phyloP scores from a whole-genome alignment of 83 land plant species.

The Picea abies region DNA sequence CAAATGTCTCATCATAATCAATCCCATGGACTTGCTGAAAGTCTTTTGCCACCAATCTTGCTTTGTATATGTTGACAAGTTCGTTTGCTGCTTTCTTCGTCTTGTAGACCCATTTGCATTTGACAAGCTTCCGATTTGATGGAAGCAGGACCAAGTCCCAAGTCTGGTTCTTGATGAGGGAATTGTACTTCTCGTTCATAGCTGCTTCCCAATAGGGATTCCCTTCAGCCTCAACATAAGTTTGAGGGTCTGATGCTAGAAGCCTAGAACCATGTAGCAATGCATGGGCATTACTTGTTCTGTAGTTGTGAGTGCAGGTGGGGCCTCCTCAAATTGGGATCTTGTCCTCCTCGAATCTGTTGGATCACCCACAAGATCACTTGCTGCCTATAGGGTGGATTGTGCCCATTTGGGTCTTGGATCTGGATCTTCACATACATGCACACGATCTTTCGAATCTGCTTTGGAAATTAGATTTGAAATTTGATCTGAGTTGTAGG shows the following conservation, averaged over 20 bases:
- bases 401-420: neutral
- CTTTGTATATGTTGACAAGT: neutral
- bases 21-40: neutral
- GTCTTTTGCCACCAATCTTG: neutral
- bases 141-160: neutral
- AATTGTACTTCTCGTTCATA: neutral
- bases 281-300: neutral
- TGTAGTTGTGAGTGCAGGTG: neutral
- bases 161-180: neutral
- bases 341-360: too few relatives aligned
- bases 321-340: neutral
- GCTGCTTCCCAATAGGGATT: neutral
- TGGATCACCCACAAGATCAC: neutral
- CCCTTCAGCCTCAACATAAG: neutral
- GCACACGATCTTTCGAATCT: neutral
- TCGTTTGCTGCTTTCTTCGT: neutral
- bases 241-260: neutral
- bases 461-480: neutral
- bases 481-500: neutral
- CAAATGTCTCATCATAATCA: neutral
- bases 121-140: neutral
- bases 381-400: neutral
- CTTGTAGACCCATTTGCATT: neutral
- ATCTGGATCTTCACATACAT: neutral
- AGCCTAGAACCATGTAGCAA: neutral